phyloP scores from a whole-genome alignment of 2,329 filamentous ascomycete species.

The Penicillium sp. region DNA sequence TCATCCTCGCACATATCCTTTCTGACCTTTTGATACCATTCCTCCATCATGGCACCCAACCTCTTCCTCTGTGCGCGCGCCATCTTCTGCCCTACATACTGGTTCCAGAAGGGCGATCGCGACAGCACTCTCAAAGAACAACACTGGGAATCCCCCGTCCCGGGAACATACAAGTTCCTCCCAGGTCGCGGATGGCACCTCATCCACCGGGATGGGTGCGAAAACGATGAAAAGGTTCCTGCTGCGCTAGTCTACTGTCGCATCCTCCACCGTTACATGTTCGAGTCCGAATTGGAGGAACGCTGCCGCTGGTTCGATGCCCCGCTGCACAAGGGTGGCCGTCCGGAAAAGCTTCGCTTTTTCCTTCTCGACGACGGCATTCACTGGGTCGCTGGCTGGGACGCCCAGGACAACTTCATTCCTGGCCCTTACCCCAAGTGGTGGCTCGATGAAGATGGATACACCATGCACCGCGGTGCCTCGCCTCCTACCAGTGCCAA shows the following conservation, averaged over 20 bases:
- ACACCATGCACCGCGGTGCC: constrained; percentile 32
- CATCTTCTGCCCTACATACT: constrained; percentile 48
- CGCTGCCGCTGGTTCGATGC: constrained; percentile 45
- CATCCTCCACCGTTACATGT: constrained; percentile 49
- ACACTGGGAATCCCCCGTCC: constrained; percentile 48
- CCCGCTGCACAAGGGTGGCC: constrained; percentile 35
- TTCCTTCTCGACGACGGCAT: constrained; percentile 50
- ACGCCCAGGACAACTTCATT: constrained; percentile 49
- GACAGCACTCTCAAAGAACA: constrained; percentile 43
- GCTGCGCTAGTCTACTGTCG: constrained; percentile 46
- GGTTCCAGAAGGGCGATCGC: constrained; percentile 44
- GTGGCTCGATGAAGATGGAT: constrained; percentile 43
- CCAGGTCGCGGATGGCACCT: constrained; percentile 52
- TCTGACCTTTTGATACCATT: constrained; percentile 7
- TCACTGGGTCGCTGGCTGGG: constrained; percentile 51
- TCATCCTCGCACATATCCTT: background rate
- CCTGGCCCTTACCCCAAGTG: constrained; percentile 51
- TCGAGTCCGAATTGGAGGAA: constrained; percentile 47
- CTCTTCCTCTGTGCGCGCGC: constrained; percentile 50
- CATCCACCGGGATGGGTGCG: constrained; percentile 37
- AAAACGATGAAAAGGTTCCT: constrained; percentile 33
- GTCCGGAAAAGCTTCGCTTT: constrained; percentile 42
- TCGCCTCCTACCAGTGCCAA: constrained; percentile 33
- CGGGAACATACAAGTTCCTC: constrained; percentile 50
- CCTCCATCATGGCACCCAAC: constrained; percentile 47